phyloP scores from a whole-genome alignment of 352 stramenopile genomes.

The Globisporangium nagaii region DNA sequence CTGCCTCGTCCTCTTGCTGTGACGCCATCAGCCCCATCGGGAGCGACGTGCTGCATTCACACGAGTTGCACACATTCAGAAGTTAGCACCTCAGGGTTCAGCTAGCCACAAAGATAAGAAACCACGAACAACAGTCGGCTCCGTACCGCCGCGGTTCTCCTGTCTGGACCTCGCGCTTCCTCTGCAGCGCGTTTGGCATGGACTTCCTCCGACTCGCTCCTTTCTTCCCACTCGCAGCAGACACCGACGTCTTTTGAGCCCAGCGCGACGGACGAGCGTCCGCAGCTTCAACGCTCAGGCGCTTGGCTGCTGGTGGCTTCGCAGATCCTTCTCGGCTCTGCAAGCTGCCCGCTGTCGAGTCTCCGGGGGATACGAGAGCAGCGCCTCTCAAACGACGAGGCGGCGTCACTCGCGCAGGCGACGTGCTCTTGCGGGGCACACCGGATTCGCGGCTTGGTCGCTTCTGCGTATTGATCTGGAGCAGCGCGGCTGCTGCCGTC shows the following conservation, averaged over 20 bases:
- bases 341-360: neutral
- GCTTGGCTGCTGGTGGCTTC: slow-evolving; percentile 9
- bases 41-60: neutral
- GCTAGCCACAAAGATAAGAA: neutral
- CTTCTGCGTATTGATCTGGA: neutral
- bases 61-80: neutral
- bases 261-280: slow-evolving; percentile 45
- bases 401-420: neutral
- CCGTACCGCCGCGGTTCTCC: neutral
- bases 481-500: neutral
- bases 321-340: neutral
- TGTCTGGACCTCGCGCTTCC: slow-evolving; percentile 4
- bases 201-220: slow-evolving; percentile 32
- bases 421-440: neutral
- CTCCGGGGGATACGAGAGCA: neutral
- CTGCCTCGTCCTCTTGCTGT: slow-evolving; percentile 4
- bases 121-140: too few relatives aligned
- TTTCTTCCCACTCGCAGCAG: slow-evolving; percentile 16
- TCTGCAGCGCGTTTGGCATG: slow-evolving; percentile 20
- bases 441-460: too few relatives aligned
- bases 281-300: slow-evolving; percentile 40
- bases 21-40: slow-evolving; percentile 5
- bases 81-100: too few relatives aligned
- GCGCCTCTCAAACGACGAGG: neutral
- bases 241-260: slow-evolving; percentile 16